Base-by-base conservation (phyloP, 306 rosid genomes). In the Pyrus communis region DNA sequence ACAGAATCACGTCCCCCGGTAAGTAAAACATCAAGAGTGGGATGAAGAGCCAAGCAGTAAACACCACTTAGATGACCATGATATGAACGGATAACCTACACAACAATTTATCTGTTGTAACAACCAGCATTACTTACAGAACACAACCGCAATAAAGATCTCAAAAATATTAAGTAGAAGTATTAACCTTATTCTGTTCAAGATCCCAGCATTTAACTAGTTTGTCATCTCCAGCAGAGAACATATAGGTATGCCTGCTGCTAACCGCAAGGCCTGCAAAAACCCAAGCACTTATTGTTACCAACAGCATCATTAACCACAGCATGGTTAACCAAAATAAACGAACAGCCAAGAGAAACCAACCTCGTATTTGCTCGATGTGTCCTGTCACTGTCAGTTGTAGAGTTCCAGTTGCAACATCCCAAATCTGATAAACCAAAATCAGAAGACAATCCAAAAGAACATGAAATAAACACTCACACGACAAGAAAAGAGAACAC, bases 151-250 rank as follows among this genome's bases (percentile, higher is more conserved):
- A 82, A 30, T 46, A 59, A 57, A 65, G 30, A 74, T 86, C 70
- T 23, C 19, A 62, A 23, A 63, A 30, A 17, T 25, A 69, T 30
- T 54, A 61, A 63, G 21, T 42, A 70, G 25, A 51, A 31, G 42
- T 69, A 67, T 76, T 70, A 72, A 95, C 99, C 93, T 95, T 95
- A 78, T 95, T 95, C 89, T 95, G 99, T 70, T 95, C 99, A 77
- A 95, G 97, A 84, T 95, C 99, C 99, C 99, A 95, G 83, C 99
- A 95, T 91, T 95, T 95, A 52, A 95, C 99, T 89, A 88, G 97
- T 70, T 95, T 95, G 79, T 95, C 99, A 13, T 95, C 99, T 76
- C 99, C 99, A 51, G 97, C 97, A 82, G 99, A 95, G 74, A 95
- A 95, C 99, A 95, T 95, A 81, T 92, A 92, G 9, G 99, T 95